These are phyloP conservation scores for Eucalyptus tenuipes DNA, from an alignment of 345 rosid species.

Conservation along the genomic window DNA sequence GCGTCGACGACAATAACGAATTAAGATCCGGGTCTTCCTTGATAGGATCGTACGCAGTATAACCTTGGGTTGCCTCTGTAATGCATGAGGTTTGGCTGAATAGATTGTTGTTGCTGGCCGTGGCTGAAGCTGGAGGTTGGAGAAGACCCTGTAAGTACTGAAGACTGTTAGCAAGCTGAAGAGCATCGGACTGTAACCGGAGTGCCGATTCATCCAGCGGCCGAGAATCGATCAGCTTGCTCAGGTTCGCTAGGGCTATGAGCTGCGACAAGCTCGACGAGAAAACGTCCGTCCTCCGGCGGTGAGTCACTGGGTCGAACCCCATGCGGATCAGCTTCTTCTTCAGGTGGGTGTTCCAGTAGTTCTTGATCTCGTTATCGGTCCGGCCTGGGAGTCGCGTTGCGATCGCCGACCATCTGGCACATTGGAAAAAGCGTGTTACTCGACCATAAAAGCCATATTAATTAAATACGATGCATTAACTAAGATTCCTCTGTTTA, in stretches of 20 bases:
- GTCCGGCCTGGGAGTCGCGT: conserved; percentile 75
- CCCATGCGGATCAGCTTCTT: conserved; percentile 75
- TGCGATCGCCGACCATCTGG: conserved; percentile 79
- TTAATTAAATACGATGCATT: background rate
- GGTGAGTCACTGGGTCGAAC: conserved; percentile 69
- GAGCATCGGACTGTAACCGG: background rate
- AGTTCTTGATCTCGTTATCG: conserved; percentile 73
- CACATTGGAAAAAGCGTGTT: background rate
- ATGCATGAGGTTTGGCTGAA: background rate
- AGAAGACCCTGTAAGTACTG: background rate
- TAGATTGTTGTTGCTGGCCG: background rate
- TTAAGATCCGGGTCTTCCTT: conserved; percentile 18
- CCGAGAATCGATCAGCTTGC: conserved; percentile 1
- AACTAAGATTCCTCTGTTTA: background rate
- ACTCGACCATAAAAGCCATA: background rate
- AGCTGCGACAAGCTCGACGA: conserved; percentile 21
- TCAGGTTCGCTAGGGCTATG: conserved; percentile 15
- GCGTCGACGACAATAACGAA: background rate
- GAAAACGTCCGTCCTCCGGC: conserved; percentile 57
- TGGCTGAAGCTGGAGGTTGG: background rate
- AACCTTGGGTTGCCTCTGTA: background rate
- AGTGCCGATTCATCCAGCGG: background rate
- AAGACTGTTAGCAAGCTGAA: background rate
- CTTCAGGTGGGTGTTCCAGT: conserved; percentile 75
- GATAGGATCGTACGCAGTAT: background rate